These are phyloP conservation scores for Podospora conica DNA, from an alignment of 495 filamentous ascomycete genomes.

Conservation along the genomic window DNA sequence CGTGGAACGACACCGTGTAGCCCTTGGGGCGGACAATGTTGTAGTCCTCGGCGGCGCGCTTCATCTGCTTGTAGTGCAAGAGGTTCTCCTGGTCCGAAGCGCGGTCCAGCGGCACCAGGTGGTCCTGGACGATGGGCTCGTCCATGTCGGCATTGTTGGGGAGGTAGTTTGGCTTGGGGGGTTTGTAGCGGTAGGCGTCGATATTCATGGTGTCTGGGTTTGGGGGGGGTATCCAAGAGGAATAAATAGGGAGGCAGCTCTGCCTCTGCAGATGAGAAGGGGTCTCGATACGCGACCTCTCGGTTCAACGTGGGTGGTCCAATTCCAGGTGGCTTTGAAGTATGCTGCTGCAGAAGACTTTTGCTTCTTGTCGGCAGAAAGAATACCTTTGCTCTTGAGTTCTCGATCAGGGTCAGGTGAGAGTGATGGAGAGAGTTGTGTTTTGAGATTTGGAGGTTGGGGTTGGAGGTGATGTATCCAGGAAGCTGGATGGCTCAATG, in stretches of 20 bases:
- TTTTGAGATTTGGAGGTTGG: not conserved
- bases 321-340: too few species aligned
- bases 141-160: conserved; percentile 40
- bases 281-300: too few species aligned
- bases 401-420: not conserved
- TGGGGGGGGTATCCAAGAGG: too few species aligned
- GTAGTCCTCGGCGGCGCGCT: conserved; percentile 61
- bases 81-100: conserved; percentile 52
- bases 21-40: conserved; percentile 72
- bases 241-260: too few species aligned
- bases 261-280: too few species aligned
- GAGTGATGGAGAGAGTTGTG: not conserved
- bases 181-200: conserved; percentile 28
- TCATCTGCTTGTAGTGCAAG: conserved; percentile 57
- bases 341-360: too few species aligned
- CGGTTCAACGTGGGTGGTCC: too few species aligned
- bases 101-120: conserved; percentile 47
- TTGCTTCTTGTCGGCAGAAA: not conserved
- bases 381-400: too few species aligned
- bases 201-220: conserved; percentile 21
- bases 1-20: conserved; percentile 91
- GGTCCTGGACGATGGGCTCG: conserved; percentile 63
- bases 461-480: too few species aligned
- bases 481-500: not conserved
- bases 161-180: conserved; percentile 46